A percentile compares a stretch with the other conserved stretches of the same genome.
These are phyloP conservation scores for Saxispiralis lemnorum DNA, from an alignment of 495 filamentous ascomycete species.

Conservation along the genomic window DNA sequence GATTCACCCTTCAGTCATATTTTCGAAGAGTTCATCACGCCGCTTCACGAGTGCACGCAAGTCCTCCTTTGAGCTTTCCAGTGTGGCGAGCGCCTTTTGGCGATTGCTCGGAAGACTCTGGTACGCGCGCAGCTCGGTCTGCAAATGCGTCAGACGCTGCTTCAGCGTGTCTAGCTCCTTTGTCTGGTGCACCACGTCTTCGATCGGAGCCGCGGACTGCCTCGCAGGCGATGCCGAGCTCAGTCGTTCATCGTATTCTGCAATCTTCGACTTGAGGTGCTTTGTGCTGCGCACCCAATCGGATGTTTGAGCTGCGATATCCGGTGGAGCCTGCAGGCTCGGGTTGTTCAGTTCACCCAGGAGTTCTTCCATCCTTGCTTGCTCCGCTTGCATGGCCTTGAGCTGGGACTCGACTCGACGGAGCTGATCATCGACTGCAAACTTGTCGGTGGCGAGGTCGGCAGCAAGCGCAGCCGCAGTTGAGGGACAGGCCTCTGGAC, in stretches of 20 bases:
- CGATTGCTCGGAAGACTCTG: slow-evolving; percentile 52
- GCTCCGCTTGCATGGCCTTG: slow-evolving; percentile 6
- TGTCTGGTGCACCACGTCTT: slow-evolving; percentile 34
- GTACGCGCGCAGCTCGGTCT: slow-evolving; percentile 40
- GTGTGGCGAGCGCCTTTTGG: slow-evolving; percentile 44
- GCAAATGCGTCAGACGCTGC: slow-evolving; percentile 35
- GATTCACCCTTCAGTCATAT: slow-evolving; percentile 19
- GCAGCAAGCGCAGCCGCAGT: slow-evolving; percentile 14
- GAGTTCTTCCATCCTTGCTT: slow-evolving; percentile 21
- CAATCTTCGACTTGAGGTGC: slow-evolving; percentile 36
- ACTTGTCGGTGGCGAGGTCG: slow-evolving; percentile 3
- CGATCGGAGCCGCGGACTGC: slow-evolving; percentile 26
- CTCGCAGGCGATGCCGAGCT: not conserved
- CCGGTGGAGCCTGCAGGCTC: slow-evolving; percentile 31
- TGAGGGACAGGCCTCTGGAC: slow-evolving; percentile 15
- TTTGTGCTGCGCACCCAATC: slow-evolving; percentile 47
- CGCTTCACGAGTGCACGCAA: slow-evolving; percentile 36
- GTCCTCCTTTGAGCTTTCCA: slow-evolving; percentile 46
- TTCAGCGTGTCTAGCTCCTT: slow-evolving; percentile 34
- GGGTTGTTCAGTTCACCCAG: slow-evolving; percentile 18
- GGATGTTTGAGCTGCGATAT: slow-evolving; percentile 40
- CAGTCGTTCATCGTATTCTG: slow-evolving; percentile 37
- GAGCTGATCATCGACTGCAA: slow-evolving; percentile 5
- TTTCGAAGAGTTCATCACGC: slow-evolving; percentile 55
- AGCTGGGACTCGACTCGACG: slow-evolving; percentile 5